phyloP scores from a whole-genome alignment of 352 stramenopile species.

The Saprolegnia diclina region DNA sequence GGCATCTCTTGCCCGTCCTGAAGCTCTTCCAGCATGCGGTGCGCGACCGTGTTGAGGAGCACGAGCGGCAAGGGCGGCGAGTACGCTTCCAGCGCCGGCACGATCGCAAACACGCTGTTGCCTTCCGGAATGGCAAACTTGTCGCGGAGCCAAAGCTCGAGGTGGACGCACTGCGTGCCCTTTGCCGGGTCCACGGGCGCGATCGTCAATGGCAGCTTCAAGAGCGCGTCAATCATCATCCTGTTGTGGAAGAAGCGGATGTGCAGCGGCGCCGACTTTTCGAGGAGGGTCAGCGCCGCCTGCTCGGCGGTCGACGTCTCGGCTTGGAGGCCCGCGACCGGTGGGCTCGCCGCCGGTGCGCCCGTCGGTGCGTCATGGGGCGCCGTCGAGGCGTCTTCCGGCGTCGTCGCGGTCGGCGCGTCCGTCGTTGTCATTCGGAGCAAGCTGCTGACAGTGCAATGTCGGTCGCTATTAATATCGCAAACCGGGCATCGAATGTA shows the following conservation, averaged over 20 bases:
- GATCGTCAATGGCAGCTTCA: constrained; percentile 26
- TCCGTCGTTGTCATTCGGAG: neutral
- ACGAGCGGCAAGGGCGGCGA: constrained; percentile 68
- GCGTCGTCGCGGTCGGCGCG: neutral
- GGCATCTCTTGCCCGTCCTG: constrained; percentile 41
- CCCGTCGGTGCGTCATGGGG: neutral
- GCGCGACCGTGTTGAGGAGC: constrained; percentile 71
- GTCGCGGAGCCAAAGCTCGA: constrained; percentile 65
- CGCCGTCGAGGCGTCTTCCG: neutral
- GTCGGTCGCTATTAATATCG: neutral
- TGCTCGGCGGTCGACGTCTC: neutral
- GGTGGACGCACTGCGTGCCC: constrained; percentile 59
- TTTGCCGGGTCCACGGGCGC: constrained; percentile 8
- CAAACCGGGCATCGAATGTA: no score
- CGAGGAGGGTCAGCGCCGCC: neutral
- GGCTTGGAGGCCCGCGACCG: no score
- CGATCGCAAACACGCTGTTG: constrained; percentile 67
- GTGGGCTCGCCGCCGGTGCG: neutral
- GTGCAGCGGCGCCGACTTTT: constrained; percentile 2
- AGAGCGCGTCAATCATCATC: constrained; percentile 21
- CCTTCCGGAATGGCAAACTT: constrained; percentile 48
- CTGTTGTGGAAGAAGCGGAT: constrained; percentile 23
- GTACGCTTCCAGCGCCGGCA: constrained; percentile 71
- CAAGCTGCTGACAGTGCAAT: neutral
- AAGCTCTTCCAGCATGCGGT: constrained; percentile 36